Percentiles rank a stretch among this genome's conserved stretches.
Conservation (phyloP, 2,329 filamentous ascomycete species). For the Penicillium palitans region DNA sequence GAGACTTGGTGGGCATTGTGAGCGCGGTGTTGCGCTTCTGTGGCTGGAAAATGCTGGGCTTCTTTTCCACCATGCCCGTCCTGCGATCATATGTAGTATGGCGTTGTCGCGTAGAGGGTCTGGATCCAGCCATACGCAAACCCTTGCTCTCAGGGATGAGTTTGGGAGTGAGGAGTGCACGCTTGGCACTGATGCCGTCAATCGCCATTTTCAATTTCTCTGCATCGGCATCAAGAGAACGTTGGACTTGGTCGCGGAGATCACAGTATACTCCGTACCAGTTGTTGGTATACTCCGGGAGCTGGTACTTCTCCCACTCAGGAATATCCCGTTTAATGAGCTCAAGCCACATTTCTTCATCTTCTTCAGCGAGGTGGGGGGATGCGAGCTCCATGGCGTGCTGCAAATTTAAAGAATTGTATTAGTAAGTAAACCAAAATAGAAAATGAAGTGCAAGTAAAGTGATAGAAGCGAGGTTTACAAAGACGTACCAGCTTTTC, state of each 20-base stretch:
- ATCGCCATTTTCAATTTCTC: conserved; percentile 59
- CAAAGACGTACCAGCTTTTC: conserved; percentile 63
- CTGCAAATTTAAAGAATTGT: conserved; percentile 26
- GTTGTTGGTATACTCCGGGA: conserved; percentile 64
- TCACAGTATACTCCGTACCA: conserved; percentile 79
- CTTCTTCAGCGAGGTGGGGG: conserved; percentile 71
- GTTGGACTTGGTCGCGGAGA: conserved; percentile 61
- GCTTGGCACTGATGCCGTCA: conserved; percentile 58
- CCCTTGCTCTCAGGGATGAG: conserved; percentile 47
- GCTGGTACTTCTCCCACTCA: conserved; percentile 63
- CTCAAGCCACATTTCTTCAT: conserved; percentile 72
- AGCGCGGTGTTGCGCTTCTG: conserved; percentile 40
- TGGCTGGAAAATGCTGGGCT: conserved; percentile 36
- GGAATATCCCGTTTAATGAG: conserved; percentile 79
- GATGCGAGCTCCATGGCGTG: conserved; percentile 69
- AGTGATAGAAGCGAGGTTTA: not conserved
- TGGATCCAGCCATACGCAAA: conserved; percentile 31
- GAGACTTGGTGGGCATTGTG: conserved; percentile 43
- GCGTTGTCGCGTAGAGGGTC: conserved; percentile 33
- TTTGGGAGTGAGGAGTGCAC: conserved; percentile 58
- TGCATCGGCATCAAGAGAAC: conserved; percentile 59
- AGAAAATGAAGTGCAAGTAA: not conserved
- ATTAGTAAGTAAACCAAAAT: conserved; percentile 5
- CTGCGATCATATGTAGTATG: conserved; percentile 35
- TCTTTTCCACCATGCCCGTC: conserved; percentile 38